phyloP scores from a whole-genome alignment of 805 yeast genomes.

The Ogataea sp. region DNA sequence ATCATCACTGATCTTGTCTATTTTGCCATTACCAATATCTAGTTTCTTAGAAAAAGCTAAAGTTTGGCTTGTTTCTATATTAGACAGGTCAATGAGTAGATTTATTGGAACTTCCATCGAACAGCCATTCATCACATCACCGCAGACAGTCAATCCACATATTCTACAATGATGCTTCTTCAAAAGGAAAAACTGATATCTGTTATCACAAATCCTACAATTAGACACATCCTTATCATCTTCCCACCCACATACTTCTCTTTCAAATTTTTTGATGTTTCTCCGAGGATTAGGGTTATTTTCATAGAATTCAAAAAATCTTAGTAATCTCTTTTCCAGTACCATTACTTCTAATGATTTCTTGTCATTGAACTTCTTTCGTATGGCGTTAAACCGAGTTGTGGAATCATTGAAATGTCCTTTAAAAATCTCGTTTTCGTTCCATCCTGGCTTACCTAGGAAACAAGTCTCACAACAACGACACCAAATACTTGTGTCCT shows the following conservation, averaged over 20 bases:
- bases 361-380: conserved; percentile 40
- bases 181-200: conserved; percentile 42
- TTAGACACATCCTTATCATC: conserved; percentile 35
- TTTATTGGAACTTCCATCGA: conserved; percentile 61
- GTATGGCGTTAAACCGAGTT: conserved; percentile 25
- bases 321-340: conserved; percentile 52
- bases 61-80: conserved; percentile 8
- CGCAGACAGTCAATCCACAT: conserved; percentile 82
- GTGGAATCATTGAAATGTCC: conserved; percentile 35
- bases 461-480: conserved; percentile 65
- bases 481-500: conserved; percentile 52
- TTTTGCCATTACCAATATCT: too few species aligned
- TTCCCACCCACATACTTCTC: conserved; percentile 57
- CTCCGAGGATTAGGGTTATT: conserved; percentile 7
- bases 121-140: conserved; percentile 51
- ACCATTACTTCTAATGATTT: conserved; percentile 45
- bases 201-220: conserved; percentile 58
- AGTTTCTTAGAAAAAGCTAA: too few species aligned
- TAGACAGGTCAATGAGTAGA: conserved; percentile 30
- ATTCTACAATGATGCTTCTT: conserved; percentile 89
- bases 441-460: conserved; percentile 42
- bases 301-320: conserved; percentile 21
- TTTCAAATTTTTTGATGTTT: conserved; percentile 29
- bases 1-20: too few species aligned
- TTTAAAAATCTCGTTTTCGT: conserved; percentile 30